phyloP scores from a whole-genome alignment of 345 rosid genomes.

The Eucalyptus victrix region DNA sequence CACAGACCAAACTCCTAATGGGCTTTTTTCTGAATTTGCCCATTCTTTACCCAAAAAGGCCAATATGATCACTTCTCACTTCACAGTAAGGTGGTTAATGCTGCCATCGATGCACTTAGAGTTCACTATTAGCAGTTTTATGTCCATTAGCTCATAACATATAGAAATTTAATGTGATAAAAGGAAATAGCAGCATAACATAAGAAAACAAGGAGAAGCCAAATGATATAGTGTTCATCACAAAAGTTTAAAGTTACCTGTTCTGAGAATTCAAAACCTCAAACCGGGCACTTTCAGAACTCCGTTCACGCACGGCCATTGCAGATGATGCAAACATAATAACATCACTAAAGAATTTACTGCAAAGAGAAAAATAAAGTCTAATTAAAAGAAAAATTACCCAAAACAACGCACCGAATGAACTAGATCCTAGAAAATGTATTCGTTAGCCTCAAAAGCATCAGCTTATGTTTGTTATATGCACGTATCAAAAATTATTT shows the following conservation, averaged over 20 bases:
- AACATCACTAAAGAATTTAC: slow-evolving; percentile 80
- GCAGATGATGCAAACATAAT: slow-evolving; percentile 82
- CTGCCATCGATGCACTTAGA: background rate
- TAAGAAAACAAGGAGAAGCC: background rate
- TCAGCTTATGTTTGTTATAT: background rate
- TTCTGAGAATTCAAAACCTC: slow-evolving; percentile 71
- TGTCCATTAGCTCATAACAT: background rate
- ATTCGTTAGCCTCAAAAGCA: background rate
- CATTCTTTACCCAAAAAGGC: background rate
- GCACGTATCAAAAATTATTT: background rate
- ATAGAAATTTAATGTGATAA: background rate
- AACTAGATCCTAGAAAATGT: background rate
- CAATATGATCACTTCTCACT: background rate
- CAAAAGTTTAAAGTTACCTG: slow-evolving; percentile 31
- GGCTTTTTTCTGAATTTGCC: background rate
- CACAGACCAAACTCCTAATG: background rate
- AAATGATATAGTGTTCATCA: background rate
- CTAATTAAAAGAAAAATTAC: background rate
- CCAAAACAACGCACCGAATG: background rate
- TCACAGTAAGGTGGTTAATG: background rate
- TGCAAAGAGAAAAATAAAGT: slow-evolving; percentile 23
- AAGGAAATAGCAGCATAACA: background rate
- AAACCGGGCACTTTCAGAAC: slow-evolving; percentile 92
- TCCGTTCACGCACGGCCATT: slow-evolving; percentile 84
- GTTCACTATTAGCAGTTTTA: background rate